A percentile compares a stretch with the other conserved stretches of the same genome.
Evolutionary conservation across 1,284 basidiomycete species (phyloP).

Genomic region (Cystobasidium sp.): DNA sequence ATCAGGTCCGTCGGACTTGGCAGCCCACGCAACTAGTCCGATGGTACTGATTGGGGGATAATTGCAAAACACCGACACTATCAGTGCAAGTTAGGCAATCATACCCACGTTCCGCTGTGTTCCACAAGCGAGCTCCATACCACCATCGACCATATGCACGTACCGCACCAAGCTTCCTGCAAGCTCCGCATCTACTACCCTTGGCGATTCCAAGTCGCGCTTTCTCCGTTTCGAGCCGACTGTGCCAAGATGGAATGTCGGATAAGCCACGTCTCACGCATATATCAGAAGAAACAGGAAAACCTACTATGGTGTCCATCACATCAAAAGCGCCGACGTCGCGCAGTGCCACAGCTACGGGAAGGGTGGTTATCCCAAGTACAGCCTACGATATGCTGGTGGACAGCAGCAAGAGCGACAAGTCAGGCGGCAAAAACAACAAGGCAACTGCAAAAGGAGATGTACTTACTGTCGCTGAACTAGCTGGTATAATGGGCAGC

Average conservation of each 20-base stretch:
- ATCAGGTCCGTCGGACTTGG: conserved; percentile 68
- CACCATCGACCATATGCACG: neutral
- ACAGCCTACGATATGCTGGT: conserved; percentile 66
- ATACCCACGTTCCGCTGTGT: neutral
- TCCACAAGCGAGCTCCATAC: neutral
- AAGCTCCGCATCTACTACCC: neutral
- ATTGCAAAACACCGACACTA: neutral
- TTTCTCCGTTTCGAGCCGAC: neutral
- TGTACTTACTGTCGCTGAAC: conserved; percentile 74
- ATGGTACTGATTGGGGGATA: conserved; percentile 83
- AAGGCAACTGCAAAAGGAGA: conserved; percentile 72
- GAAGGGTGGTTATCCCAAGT: conserved; percentile 72
- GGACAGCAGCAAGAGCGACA: conserved; percentile 40
- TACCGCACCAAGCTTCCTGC: neutral
- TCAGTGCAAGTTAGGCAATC: neutral
- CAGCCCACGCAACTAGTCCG: conserved; percentile 64
- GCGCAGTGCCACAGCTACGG: conserved; percentile 74
- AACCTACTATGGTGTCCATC: conserved; percentile 80
- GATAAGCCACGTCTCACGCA: conserved; percentile 65
- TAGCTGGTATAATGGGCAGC: conserved; percentile 83
- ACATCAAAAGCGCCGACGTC: conserved; percentile 68
- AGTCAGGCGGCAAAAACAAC: conserved; percentile 44
- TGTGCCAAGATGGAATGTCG: neutral
- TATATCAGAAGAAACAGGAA: conserved; percentile 67
- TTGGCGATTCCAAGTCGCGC: neutral